Base-by-base conservation (phyloP, 352 stramenopile genomes). In the Phytophthora ramorum region DNA sequence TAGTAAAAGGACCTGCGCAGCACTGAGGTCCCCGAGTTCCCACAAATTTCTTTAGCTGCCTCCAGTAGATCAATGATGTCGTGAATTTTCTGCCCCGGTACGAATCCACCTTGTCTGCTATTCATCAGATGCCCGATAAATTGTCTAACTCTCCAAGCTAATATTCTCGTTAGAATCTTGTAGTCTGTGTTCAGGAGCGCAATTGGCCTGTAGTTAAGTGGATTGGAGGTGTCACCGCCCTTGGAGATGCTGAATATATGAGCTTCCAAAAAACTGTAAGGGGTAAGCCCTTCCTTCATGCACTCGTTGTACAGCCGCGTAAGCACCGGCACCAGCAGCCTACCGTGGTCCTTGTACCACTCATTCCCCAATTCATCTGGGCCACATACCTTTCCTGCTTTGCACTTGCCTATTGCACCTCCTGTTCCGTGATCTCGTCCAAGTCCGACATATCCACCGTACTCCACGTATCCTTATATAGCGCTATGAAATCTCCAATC, bases 121-220 rank as follows among this genome's bases (percentile, higher is more conserved):
- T 37, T 17, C 0, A 51, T 20, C 4, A 51, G 44, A 5, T 51
- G 2, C 0, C 4, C 3, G 3, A 51, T 34, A 1, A 35, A 34
- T 10, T 0, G 0, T 4, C 44, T 0, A 28, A 66, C 49, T n/a
- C 47, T 35, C 30, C 48, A 48, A 1, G 49, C 48, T 7, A 66
- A 4, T 9, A 66, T 60, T 0, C 48, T 13, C 1, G 49, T 60
- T 5, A 66, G 34, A 0, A 55, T 54, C 10, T 66, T 66, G 41
- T 66, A 66, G 4, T 66, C 49, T 0, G 30, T 38, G 22, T 60
- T 66, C 14, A 41, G 14, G 1, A 41, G 16, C 1, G 35, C 35
- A 10, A 41, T 41, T 1, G 35, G 35, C 0, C 58, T 17, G n/a
- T 60, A 60, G 19, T 60, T 66, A 0, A 43, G 7, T 0, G 49